Evolutionary conservation across 306 rosid species (phyloP), one percentile per base, ranked within the genome.

Genomic region (Bauhinia variegata): DNA sequence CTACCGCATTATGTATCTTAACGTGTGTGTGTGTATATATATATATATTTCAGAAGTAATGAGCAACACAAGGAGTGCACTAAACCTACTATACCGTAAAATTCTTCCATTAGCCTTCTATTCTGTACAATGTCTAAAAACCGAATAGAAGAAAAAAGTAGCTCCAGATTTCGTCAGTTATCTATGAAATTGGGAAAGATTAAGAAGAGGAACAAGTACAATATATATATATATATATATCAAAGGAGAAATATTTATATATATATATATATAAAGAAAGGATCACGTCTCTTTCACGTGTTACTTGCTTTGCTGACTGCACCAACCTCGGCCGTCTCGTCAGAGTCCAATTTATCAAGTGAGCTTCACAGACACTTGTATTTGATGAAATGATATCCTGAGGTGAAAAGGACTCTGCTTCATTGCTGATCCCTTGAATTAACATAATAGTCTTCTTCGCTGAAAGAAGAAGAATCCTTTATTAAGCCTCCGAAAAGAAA

Each of bases 391-490:
- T 42, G 18, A 49, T 61, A 28, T 50, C 28, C 2, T 8, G 55
- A 46, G 18, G 54, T 13, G 57, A 36, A 23, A 16, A 39, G 60
- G 43, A 52, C 54, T 53, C 50, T 12, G 16, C 53, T 47, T 33
- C 23, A 32, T 34, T 23, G 28, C 28, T 23, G 28, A 71, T 14
- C 13, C 13, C 11, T 32, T 37, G 47, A 13, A 38, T 31, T 51
- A 80, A 55, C 91, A 88, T 68, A 88, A 82, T 48, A 68, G 65
- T 60, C 86, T 80, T 77, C 85, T 84, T 57, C 51, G 82, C 96
- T 88, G 89, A 80, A 82, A 53, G 36, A 82, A 53, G 36, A 73
- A 53, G 14, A 43, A 59, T 23, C 52, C 32, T 62, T 62, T 70
- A 9, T 33, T 49, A 62, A 33, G 62, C 66, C 72, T 79, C 68